Evolutionary conservation across 805 yeast genomes (phyloP).

Genomic region (Kodamaea hsintzibuensis): DNA sequence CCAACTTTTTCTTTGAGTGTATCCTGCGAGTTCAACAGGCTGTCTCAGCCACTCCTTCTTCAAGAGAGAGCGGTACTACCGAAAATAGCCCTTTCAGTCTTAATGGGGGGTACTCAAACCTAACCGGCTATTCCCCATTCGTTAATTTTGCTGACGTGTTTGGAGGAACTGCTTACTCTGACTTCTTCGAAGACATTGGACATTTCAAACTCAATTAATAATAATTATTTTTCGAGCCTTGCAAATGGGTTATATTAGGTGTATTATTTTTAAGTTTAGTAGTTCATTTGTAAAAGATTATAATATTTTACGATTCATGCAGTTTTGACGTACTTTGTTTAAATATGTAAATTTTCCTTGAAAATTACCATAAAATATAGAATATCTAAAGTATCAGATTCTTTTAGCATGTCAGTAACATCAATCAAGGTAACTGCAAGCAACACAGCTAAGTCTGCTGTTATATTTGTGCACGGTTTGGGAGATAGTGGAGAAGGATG

Average conservation of each 20-base stretch:
- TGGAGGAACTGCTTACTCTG: background rate
- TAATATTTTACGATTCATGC: background rate
- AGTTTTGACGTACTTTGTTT: background rate
- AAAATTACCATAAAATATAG: background rate
- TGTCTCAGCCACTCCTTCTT: background rate
- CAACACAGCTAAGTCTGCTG: constrained; percentile 46
- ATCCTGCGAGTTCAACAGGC: background rate
- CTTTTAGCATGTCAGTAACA: constrained; percentile 12
- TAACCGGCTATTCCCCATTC: constrained; percentile 5
- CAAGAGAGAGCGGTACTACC: background rate
- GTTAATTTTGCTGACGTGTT: constrained; percentile 5
- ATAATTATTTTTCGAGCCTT: background rate
- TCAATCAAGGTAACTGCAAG: constrained; percentile 32
- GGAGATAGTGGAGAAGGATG: constrained; percentile 93
- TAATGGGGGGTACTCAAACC: background rate
- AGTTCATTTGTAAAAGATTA: background rate
- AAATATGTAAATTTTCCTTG: background rate
- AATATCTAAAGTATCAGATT: background rate
- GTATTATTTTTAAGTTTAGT: background rate
- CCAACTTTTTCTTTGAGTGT: constrained; percentile 1
- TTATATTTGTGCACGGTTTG: constrained; percentile 83
- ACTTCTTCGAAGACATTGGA: constrained; percentile 4
- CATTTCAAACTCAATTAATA: constrained; percentile 1
- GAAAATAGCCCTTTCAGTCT: constrained; percentile 1
- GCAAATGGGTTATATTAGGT: background rate